These are phyloP conservation scores for Crotalaria pallida DNA, from an alignment of 306 rosid genomes.

Conservation along the genomic window DNA sequence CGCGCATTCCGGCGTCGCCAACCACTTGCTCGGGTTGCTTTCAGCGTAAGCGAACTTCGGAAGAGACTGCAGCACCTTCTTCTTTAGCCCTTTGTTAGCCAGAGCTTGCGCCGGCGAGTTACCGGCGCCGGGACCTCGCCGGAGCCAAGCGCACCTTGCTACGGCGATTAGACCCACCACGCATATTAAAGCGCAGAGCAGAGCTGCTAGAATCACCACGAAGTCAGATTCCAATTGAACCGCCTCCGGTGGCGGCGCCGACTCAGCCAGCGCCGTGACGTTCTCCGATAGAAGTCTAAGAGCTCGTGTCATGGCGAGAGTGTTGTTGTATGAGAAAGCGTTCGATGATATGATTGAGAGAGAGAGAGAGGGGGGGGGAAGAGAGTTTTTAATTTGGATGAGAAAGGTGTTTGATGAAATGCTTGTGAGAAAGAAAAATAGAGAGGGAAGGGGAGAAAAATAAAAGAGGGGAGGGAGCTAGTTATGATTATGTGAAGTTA, in stretches of 20 bases:
- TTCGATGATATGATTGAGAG: background rate
- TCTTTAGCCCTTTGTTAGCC: conserved; percentile 68
- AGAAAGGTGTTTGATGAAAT: conserved; percentile 6
- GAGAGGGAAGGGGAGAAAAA: background rate
- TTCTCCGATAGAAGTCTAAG: conserved; percentile 31
- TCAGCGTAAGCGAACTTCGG: conserved; percentile 52
- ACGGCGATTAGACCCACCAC: conserved; percentile 73
- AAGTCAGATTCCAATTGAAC: conserved; percentile 56
- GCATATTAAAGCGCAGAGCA: conserved; percentile 74
- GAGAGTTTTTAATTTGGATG: no score
- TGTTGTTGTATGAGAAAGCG: background rate
- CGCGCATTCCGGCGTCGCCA: conserved; percentile 62
- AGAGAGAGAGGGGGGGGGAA: background rate
- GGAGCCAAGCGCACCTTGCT: conserved; percentile 80
- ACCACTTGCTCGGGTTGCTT: conserved; percentile 22
- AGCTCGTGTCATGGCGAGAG: conserved; percentile 37
- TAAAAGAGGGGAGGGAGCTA: background rate
- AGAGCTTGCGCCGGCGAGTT: conserved; percentile 16
- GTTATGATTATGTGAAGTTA: no score
- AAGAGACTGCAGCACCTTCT: conserved; percentile 72
- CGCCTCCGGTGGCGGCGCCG: conserved; percentile 61
- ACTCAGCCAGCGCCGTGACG: background rate
- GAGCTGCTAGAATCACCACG: conserved; percentile 69
- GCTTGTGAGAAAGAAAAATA: background rate
- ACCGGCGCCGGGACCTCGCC: conserved; percentile 34